These are phyloP conservation scores for Populus nigra DNA, from an alignment of 345 rosid species.

Conservation along the genomic window DNA sequence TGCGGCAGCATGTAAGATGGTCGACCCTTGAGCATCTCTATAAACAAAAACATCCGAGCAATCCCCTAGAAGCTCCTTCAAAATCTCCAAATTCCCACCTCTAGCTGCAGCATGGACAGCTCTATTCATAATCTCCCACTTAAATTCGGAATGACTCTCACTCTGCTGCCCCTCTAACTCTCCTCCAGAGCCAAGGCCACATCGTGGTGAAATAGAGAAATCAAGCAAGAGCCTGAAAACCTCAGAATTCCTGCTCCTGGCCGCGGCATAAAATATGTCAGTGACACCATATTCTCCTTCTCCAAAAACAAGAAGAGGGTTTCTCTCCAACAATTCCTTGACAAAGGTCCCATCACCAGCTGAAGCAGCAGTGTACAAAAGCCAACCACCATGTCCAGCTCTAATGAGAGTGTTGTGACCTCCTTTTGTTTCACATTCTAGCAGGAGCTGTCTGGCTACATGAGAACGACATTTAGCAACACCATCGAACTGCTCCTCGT, in stretches of 20 bases:
- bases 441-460: slow-evolving; percentile 62
- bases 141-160: slow-evolving; percentile 41
- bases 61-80: slow-evolving; percentile 42
- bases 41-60: slow-evolving; percentile 42
- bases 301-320: slow-evolving; percentile 84
- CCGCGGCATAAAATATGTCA: slow-evolving; percentile 76
- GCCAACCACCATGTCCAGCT: slow-evolving; percentile 98
- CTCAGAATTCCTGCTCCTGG: slow-evolving; percentile 65
- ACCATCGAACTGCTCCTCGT: slow-evolving; percentile 50
- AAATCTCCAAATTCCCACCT: slow-evolving; percentile 78
- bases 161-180: slow-evolving; percentile 32
- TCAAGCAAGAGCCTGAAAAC: slow-evolving; percentile 61
- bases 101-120: slow-evolving; percentile 86
- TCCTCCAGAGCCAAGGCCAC: slow-evolving; percentile 35
- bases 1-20: slow-evolving; percentile 75
- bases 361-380: slow-evolving; percentile 88
- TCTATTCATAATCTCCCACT: slow-evolving; percentile 71
- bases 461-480: slow-evolving; percentile 67
- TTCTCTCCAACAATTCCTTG: slow-evolving; percentile 58
- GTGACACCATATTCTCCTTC: slow-evolving; percentile 98
- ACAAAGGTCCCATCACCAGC: slow-evolving; percentile 82
- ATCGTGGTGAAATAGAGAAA: slow-evolving; percentile 36
- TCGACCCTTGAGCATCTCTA: slow-evolving; percentile 64
- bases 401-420: slow-evolving; percentile 68
- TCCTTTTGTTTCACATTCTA: slow-evolving; percentile 49